Evolutionary conservation across 202 grass and related monocot species (phyloP), one percentile per base, ranked within the genome.

Genomic region (Alloteropsis angusta): DNA sequence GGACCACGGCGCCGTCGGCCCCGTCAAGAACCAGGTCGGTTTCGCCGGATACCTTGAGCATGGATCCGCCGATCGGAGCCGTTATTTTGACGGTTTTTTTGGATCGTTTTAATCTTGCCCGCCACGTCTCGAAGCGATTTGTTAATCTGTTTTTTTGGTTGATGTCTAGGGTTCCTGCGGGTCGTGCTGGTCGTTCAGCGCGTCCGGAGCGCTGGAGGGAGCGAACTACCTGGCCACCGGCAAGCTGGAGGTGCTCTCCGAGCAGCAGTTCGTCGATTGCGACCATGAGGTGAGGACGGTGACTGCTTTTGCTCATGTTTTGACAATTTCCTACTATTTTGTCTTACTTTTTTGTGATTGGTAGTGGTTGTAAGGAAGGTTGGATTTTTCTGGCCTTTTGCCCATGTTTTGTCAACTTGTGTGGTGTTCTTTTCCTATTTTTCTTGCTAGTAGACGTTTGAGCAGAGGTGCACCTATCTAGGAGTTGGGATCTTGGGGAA

Each of bases 131-230:
- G 28, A 10, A 28, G 14, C 13, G 65, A 16, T 49, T 30, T 47
- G 21, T 26, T 81, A 36, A 36, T n/a, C n/a, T n/a, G n/a, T n/a
- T 15, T 32, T 19, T 25, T 17, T 26, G 1, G 17, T 38, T 53
- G 35, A 44, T 56, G 62, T 19, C 15, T 68, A 97, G 91, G 94
- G 94, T 39, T 97, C 94, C 1, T 97, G 94, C 74, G 94, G 94
- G 21, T 97, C 94, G 34, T 97, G 94, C 88, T 97, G 94, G 94
- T 93, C 94, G 41, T 97, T 97, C 85, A 93, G 94, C 72, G 66
- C 91, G 4, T 91, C 94, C 1, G 94, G 81, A 30, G 94, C 94
- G 42, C 80, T 97, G 60, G 94, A 97, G 84, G 94, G 94, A 46
- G 94, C 94, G 19, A 77, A 97, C 84, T 97, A 91, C 82, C 82